Conservation (phyloP, 2,329 filamentous ascomycete genomes). For the Rhynchosporium graminicola region DNA sequence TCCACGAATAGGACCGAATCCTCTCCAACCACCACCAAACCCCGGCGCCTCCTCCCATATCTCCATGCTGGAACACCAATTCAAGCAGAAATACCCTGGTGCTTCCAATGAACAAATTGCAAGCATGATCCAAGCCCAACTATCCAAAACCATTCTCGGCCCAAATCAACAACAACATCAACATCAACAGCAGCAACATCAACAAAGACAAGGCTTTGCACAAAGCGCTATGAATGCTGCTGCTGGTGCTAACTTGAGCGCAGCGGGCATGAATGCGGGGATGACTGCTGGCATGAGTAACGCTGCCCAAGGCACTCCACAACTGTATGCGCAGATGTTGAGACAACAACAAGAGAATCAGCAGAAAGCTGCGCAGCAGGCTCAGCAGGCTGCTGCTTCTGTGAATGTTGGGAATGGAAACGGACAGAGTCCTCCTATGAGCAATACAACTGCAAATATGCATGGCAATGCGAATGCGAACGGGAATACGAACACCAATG, state of each 20-base stretch:
- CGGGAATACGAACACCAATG: not conserved
- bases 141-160: constrained; percentile 27
- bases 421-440: not conserved
- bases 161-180: constrained; percentile 22
- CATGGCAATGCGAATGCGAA: too few relatives aligned
- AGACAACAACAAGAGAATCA: constrained; percentile 53
- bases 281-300: constrained; percentile 17
- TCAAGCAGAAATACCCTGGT: constrained; percentile 35
- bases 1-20: constrained; percentile 34
- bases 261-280: constrained; percentile 27
- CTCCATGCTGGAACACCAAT: constrained; percentile 30
- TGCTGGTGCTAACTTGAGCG: constrained; percentile 36
- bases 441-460: too few relatives aligned
- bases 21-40: not conserved
- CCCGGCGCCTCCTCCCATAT: constrained; percentile 16
- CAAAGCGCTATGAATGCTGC: constrained; percentile 54
- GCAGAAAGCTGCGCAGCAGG: constrained; percentile 43
- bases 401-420: constrained; percentile 17
- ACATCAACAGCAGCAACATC: constrained; percentile 24
- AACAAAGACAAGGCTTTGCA: constrained; percentile 48
- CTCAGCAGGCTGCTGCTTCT: constrained; percentile 32
- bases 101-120: constrained; percentile 55
- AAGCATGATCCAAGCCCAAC: constrained; percentile 50
- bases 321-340: constrained; percentile 55
- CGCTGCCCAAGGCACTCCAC: constrained; percentile 43